These are phyloP conservation scores for Stemphylium beticola DNA, from an alignment of 2,329 filamentous ascomycete genomes.

Conservation along the genomic window DNA sequence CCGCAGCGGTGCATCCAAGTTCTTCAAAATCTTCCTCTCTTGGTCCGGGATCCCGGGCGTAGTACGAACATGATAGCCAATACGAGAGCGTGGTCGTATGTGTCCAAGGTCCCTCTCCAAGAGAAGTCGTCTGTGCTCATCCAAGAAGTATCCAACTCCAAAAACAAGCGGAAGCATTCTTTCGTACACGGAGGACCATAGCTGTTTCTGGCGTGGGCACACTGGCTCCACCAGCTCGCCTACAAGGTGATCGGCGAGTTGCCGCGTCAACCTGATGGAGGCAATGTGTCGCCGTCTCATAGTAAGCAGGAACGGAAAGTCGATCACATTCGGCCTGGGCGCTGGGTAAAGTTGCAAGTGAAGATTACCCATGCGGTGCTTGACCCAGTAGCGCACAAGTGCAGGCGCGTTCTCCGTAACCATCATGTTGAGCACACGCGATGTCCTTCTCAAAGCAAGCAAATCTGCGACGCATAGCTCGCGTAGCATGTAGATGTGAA, in stretches of 20 bases:
- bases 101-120: slow-evolving; percentile 43
- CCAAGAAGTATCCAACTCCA: slow-evolving; percentile 46
- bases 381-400: slow-evolving; percentile 46
- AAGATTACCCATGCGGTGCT: slow-evolving; percentile 41
- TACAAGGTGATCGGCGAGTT: slow-evolving; percentile 42
- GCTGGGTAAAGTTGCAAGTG: slow-evolving; percentile 45
- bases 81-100: slow-evolving; percentile 40
- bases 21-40: slow-evolving; percentile 39
- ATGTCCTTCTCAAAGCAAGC: slow-evolving; percentile 40
- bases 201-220: slow-evolving; percentile 36
- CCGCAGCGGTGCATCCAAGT: slow-evolving; percentile 40
- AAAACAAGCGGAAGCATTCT: slow-evolving; percentile 48
- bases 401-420: slow-evolving; percentile 40
- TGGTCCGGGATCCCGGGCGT: slow-evolving; percentile 35
- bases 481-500: slow-evolving; percentile 44
- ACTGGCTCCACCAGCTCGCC: slow-evolving; percentile 36
- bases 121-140: slow-evolving; percentile 42
- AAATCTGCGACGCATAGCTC: slow-evolving; percentile 44
- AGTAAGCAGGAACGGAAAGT: slow-evolving; percentile 43
- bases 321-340: slow-evolving; percentile 35
- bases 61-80: slow-evolving; percentile 45
- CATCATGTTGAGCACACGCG: slow-evolving; percentile 40
- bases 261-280: slow-evolving; percentile 42
- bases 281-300: slow-evolving; percentile 47
- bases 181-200: slow-evolving; percentile 46